Evolutionary conservation across 345 rosid species (phyloP).

Genomic region (Eucalyptus cloeziana): DNA sequence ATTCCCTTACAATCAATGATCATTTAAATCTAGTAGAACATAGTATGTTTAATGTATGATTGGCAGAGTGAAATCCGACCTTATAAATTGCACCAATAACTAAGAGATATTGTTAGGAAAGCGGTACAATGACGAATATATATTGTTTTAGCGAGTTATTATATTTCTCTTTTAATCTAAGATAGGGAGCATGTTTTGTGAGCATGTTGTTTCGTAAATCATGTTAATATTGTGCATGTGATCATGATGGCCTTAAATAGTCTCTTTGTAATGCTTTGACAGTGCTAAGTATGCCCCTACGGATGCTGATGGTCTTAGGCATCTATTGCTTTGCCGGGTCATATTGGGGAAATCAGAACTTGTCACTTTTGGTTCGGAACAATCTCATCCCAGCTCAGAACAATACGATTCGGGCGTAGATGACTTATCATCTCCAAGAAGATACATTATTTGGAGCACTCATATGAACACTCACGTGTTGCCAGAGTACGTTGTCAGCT

Average conservation of each 20-base stretch:
- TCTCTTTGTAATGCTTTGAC: not conserved
- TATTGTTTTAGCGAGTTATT: not conserved
- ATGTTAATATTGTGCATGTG: not conserved
- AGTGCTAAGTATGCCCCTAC: conserved; percentile 28
- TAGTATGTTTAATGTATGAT: not conserved
- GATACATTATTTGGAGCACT: conserved; percentile 8
- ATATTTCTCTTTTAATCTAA: not conserved
- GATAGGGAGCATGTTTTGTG: not conserved
- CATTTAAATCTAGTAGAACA: not conserved
- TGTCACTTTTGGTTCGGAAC: conserved; percentile 23
- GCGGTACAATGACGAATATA: accelerated
- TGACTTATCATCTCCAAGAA: not conserved
- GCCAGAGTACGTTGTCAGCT: conserved; percentile 4
- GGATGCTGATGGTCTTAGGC: conserved; percentile 48
- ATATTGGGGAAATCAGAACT: conserved; percentile 58
- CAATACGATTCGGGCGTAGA: conserved; percentile 9
- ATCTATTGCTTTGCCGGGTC: conserved; percentile 67
- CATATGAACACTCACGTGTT: conserved; percentile 9
- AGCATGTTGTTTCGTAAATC: not conserved
- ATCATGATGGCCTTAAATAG: not conserved
- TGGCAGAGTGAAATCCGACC: conserved; percentile 33
- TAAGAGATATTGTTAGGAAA: not conserved
- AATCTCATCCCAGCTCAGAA: not conserved
- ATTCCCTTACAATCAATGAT: no score
- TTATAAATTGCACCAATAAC: not conserved